phyloP scores from a whole-genome alignment of 2,329 filamentous ascomycete genomes.

The Paramyrothecium roridum region DNA sequence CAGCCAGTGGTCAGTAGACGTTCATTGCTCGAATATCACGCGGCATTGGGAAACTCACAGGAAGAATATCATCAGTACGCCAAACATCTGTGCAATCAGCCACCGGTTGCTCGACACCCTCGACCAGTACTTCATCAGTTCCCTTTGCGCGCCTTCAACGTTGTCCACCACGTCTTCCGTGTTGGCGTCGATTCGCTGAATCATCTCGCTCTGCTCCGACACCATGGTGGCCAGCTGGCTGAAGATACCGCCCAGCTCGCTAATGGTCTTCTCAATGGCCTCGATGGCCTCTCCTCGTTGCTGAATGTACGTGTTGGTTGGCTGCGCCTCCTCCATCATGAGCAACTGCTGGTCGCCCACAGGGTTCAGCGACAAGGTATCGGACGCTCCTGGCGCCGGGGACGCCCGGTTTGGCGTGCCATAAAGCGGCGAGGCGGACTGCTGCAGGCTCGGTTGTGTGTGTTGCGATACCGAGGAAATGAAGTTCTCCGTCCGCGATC shows the following conservation, averaged over 20 bases:
- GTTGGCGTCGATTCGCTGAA: conserved; percentile 94
- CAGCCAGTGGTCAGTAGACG: conserved; percentile 7
- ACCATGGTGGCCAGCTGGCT: conserved; percentile 96
- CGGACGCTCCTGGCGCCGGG: conserved; percentile 60
- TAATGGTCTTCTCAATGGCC: conserved; percentile 92
- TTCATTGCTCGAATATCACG: neutral
- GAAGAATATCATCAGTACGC: conserved; percentile 94
- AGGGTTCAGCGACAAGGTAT: conserved; percentile 81
- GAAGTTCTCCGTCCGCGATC: conserved; percentile 93
- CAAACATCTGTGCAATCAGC: conserved; percentile 77
- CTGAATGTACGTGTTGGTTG: conserved; percentile 84
- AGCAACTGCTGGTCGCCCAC: conserved; percentile 81
- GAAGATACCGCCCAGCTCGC: conserved; percentile 86
- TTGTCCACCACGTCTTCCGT: conserved; percentile 98
- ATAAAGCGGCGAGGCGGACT: conserved; percentile 84
- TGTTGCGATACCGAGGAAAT: conserved; percentile 84
- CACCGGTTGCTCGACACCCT: conserved; percentile 92
- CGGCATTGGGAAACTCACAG: conserved; percentile 41
- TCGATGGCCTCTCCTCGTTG: conserved; percentile 95
- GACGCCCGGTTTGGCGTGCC: conserved; percentile 69
- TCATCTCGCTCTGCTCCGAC: conserved; percentile 95
- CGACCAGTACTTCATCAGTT: conserved; percentile 95
- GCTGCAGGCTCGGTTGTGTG: conserved; percentile 63
- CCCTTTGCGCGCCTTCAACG: conserved; percentile 91
- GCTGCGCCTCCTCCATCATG: conserved; percentile 87